phyloP scores from a whole-genome alignment of 2,329 filamentous ascomycete genomes.

The Hypoxylon rubiginosum region DNA sequence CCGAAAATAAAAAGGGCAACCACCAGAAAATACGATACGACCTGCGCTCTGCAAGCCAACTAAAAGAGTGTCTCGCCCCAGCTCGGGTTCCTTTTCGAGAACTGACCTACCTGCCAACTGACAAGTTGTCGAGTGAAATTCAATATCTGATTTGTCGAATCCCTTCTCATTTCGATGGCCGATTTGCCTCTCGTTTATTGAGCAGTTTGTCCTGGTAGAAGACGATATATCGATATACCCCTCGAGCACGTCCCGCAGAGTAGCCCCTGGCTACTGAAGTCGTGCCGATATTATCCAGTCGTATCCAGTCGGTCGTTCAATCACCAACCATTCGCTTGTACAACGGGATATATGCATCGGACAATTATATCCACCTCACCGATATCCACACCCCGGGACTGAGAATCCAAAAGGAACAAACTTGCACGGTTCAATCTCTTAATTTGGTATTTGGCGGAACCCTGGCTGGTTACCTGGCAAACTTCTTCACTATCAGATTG shows the following conservation, averaged over 20 bases:
- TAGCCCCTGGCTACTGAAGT: constrained; percentile 22
- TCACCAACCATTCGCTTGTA: constrained; percentile 31
- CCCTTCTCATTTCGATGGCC: constrained; percentile 28
- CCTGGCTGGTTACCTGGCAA: constrained; percentile 21
- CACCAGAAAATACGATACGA: constrained; percentile 24
- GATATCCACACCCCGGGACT: constrained; percentile 39
- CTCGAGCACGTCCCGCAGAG: constrained; percentile 33
- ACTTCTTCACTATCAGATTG: constrained; percentile 33
- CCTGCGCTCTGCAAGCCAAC: constrained; percentile 25
- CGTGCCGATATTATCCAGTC: constrained; percentile 21
- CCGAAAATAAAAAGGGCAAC: constrained; percentile 43
- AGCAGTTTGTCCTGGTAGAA: constrained; percentile 35
- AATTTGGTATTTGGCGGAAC: constrained; percentile 28
- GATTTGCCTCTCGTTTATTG: constrained; percentile 31
- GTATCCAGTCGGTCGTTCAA: constrained; percentile 33
- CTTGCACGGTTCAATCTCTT: constrained; percentile 30
- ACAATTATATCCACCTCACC: constrained; percentile 31
- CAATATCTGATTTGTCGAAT: constrained; percentile 37
- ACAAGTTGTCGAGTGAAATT: constrained; percentile 31
- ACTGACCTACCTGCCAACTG: constrained; percentile 32
- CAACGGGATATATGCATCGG: constrained; percentile 41
- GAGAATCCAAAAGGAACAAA: constrained; percentile 37
- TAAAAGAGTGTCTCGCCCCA: constrained; percentile 22
- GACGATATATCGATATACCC: constrained; percentile 32
- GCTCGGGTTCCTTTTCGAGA: constrained; percentile 19